Conservation (phyloP, 2,329 filamentous ascomycete genomes). For the Xylariaceae sp. region DNA sequence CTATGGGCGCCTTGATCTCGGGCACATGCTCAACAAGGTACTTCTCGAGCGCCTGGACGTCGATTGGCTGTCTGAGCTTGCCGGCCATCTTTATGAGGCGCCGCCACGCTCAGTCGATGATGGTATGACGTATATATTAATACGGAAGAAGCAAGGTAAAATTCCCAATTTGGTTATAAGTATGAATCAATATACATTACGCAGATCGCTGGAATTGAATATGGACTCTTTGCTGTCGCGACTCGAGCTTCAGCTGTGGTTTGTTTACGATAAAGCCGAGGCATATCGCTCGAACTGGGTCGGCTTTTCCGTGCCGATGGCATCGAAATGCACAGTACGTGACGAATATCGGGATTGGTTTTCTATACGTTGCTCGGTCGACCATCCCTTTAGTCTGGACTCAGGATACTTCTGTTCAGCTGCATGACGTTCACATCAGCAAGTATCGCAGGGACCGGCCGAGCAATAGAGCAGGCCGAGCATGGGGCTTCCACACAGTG, state of each 20-base stretch:
- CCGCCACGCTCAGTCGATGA: slow-evolving; percentile 52
- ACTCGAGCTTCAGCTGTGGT: background rate
- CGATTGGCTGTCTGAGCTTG: slow-evolving; percentile 82
- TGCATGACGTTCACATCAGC: too few species aligned
- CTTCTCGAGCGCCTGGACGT: slow-evolving; percentile 69
- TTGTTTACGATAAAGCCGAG: slow-evolving; percentile 10
- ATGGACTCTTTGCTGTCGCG: background rate
- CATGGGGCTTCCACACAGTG: too few species aligned
- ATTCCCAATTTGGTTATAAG: background rate
- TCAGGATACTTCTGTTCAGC: too few species aligned
- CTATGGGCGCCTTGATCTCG: slow-evolving; percentile 73
- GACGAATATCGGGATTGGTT: too few species aligned
- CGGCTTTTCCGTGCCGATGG: background rate
- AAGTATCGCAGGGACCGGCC: too few species aligned
- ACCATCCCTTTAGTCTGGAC: too few species aligned
- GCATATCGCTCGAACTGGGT: background rate
- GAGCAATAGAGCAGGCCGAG: too few species aligned
- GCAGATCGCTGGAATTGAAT: background rate
- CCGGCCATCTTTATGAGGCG: slow-evolving; percentile 69
- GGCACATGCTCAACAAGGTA: slow-evolving; percentile 78
- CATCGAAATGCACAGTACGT: too few species aligned
- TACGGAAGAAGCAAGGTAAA: background rate
- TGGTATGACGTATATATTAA: background rate
- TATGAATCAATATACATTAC: background rate
- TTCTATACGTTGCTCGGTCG: too few species aligned